phyloP scores from a whole-genome alignment of 2,329 filamentous ascomycete genomes.

The Claviceps capensis region DNA sequence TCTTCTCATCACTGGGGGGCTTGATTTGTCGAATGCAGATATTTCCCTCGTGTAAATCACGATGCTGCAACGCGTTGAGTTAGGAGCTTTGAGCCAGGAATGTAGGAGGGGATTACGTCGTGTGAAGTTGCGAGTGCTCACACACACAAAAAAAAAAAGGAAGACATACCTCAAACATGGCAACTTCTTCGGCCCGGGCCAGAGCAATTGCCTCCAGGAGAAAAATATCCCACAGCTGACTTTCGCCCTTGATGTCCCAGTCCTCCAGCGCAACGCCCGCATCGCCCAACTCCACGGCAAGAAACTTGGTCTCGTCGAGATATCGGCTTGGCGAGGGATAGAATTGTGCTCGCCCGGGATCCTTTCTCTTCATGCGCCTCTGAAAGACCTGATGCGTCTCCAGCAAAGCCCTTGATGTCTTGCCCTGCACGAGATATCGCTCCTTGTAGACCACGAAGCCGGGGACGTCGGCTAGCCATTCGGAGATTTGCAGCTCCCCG shows the following conservation, averaged over 20 bases:
- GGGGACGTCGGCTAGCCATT: conserved; percentile 48
- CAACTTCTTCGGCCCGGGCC: conserved; percentile 42
- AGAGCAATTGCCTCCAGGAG: conserved; percentile 46
- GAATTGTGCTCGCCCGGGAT: conserved; percentile 43
- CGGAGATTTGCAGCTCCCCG: conserved; percentile 48
- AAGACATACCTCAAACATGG: conserved; percentile 42
- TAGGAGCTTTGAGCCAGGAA: conserved; percentile 1
- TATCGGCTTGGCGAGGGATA: conserved; percentile 50
- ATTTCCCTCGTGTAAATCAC: conserved; percentile 53
- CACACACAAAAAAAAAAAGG: not conserved
- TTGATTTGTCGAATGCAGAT: conserved; percentile 39
- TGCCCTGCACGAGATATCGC: conserved; percentile 44
- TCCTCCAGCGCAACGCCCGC: conserved; percentile 48
- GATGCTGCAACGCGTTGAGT: conserved; percentile 30
- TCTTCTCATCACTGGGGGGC: conserved; percentile 18
- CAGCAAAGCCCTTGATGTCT: conserved; percentile 36
- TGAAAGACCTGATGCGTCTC: conserved; percentile 48
- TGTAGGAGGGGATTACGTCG: too few species aligned
- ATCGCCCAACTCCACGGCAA: conserved; percentile 50
- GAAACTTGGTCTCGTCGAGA: conserved; percentile 40
- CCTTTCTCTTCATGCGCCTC: conserved; percentile 36
- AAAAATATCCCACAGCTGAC: conserved; percentile 50
- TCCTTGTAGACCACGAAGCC: conserved; percentile 55
- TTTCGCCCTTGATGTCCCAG: conserved; percentile 31
- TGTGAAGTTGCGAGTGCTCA: not conserved